These are phyloP conservation scores for Solanum okadae DNA, from an alignment of 257 asterid species.

Conservation along the genomic window DNA sequence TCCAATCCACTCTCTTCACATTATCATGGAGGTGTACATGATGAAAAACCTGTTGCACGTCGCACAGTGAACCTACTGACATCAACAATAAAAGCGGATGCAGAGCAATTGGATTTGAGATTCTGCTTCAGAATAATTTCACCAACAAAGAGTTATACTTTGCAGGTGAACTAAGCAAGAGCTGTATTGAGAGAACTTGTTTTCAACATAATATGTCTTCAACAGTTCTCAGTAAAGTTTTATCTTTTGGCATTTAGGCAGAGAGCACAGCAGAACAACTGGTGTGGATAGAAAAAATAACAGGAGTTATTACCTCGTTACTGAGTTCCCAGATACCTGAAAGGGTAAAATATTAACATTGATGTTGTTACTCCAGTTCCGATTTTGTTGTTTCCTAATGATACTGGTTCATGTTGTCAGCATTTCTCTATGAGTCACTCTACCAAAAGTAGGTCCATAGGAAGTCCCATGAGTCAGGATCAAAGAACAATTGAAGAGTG, in stretches of 20 bases:
- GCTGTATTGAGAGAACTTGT: neutral
- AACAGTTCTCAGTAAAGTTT: neutral
- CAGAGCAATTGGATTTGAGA: constrained; percentile 70
- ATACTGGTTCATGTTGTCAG: constrained; percentile 17
- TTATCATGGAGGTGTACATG: constrained; percentile 74
- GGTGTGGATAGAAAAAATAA: constrained; percentile 85
- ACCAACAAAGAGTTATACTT: constrained; percentile 70
- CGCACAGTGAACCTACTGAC: constrained; percentile 74
- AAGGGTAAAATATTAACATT: constrained; percentile 32
- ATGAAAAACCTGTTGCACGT: constrained; percentile 61
- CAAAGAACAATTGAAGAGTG: constrained; percentile 23
- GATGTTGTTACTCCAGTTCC: neutral
- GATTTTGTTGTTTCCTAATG: neutral
- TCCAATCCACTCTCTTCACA: constrained; percentile 55
- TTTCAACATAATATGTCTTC: neutral
- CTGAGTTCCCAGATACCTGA: constrained; percentile 60
- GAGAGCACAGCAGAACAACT: constrained; percentile 62
- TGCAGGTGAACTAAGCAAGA: constrained; percentile 40
- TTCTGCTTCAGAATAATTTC: constrained; percentile 87
- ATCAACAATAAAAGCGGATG: constrained; percentile 69
- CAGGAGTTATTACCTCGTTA: constrained; percentile 72
- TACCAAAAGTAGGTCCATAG: constrained; percentile 41
- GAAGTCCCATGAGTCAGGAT: constrained; percentile 38
- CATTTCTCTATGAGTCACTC: constrained; percentile 39
- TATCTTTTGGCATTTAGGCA: constrained; percentile 41